These are phyloP conservation scores for Venturia aucupariae DNA, from an alignment of 2,329 filamentous ascomycete species.

Conservation along the genomic window DNA sequence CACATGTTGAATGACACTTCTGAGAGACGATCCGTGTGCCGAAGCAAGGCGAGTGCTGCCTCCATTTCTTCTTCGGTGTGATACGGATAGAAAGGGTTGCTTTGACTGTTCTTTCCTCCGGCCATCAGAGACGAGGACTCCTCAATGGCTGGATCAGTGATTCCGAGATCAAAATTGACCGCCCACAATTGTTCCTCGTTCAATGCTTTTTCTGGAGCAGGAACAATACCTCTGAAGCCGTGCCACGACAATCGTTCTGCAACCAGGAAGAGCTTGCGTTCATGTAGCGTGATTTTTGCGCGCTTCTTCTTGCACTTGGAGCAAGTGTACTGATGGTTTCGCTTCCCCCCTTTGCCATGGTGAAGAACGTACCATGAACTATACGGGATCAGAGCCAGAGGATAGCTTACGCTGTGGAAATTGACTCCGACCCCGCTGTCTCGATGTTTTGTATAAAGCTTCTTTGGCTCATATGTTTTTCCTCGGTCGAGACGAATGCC, in stretches of 20 bases:
- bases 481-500: conserved; percentile 15
- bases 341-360: conserved; percentile 4
- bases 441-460: conserved; percentile 20
- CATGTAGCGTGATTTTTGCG: conserved; percentile 18
- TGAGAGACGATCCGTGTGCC: conserved; percentile 6
- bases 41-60: conserved; percentile 20
- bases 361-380: conserved; percentile 22
- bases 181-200: conserved; percentile 23
- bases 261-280: conserved; percentile 24
- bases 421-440: conserved; percentile 19
- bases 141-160: conserved; percentile 20
- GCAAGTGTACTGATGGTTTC: conserved; percentile 17
- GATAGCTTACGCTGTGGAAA: conserved; percentile 23
- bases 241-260: conserved; percentile 23
- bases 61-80: conserved; percentile 22
- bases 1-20: conserved; percentile 17
- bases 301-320: conserved; percentile 17
- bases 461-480: conserved; percentile 14
- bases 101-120: conserved; percentile 20
- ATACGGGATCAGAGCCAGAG: conserved; percentile 21
- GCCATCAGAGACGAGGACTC: conserved; percentile 18
- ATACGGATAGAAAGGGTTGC: conserved; percentile 22
- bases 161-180: conserved; percentile 23
- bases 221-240: conserved; percentile 16
- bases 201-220: conserved; percentile 18